phyloP scores from a whole-genome alignment of 495 filamentous ascomycete species.

The Penicillium coffeae region DNA sequence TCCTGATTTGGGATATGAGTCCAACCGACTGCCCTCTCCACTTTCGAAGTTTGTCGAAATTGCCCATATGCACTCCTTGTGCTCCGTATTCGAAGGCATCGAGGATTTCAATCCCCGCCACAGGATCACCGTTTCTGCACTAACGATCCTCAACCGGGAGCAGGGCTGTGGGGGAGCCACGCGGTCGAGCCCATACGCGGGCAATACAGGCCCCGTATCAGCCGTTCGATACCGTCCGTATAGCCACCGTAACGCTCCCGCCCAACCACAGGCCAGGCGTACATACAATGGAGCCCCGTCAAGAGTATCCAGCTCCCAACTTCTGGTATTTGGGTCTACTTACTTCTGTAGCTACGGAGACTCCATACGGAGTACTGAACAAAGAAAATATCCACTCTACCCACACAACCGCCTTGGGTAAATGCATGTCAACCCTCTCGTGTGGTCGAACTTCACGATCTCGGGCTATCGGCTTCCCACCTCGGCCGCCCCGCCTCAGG shows the following conservation, averaged over 20 bases:
- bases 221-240: neutral
- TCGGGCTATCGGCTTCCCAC: neutral
- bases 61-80: too few relatives aligned
- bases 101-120: conserved; percentile 3
- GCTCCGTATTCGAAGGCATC: too few relatives aligned
- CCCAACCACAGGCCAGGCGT: neutral
- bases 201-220: neutral
- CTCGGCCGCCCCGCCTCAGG: too few relatives aligned
- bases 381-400: too few relatives aligned
- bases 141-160: conserved; percentile 7
- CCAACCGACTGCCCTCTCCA: too few relatives aligned
- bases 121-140: conserved; percentile 14
- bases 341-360: too few relatives aligned
- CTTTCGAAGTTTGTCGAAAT: neutral
- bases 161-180: neutral
- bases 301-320: neutral
- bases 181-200: neutral
- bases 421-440: neutral
- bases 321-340: too few relatives aligned
- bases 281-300: neutral
- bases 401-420: too few relatives aligned
- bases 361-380: too few relatives aligned
- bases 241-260: neutral
- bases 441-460: neutral
- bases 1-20: too few relatives aligned